Evolutionary conservation across 768 basidiomycete species (phyloP).

Genomic region (Tubosaeta brunneosetosa): DNA sequence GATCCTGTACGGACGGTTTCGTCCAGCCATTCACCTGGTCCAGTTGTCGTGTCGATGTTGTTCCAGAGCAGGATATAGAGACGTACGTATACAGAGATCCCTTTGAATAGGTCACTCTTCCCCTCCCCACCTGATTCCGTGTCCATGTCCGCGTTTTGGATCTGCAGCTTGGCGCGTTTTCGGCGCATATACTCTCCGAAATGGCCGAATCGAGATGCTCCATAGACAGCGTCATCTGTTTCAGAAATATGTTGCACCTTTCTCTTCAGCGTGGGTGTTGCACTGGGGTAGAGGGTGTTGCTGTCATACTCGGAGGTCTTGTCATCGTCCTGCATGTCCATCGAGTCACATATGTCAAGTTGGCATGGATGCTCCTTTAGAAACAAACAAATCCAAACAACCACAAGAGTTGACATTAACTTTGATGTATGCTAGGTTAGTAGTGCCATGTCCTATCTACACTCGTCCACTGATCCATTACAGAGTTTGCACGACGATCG

Average conservation of each 20-base stretch:
- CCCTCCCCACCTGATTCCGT: constrained; percentile 14
- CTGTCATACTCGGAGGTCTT: constrained; percentile 24
- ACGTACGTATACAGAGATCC: constrained; percentile 78
- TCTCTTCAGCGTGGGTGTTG: constrained; percentile 12
- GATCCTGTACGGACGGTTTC: constrained; percentile 77
- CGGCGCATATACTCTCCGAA: constrained; percentile 87
- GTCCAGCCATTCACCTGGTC: constrained; percentile 87
- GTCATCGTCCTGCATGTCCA: constrained; percentile 6
- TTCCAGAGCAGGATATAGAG: not conserved
- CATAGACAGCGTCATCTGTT: constrained; percentile 55
- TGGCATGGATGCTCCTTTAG: constrained; percentile 3
- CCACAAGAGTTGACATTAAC: not conserved
- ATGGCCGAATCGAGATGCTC: constrained; percentile 73
- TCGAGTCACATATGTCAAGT: constrained; percentile 1
- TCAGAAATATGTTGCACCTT: constrained; percentile 16
- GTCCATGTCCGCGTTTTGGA: constrained; percentile 56
- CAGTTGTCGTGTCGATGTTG: not conserved
- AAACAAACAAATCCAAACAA: not conserved
- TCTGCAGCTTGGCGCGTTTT: constrained; percentile 86
- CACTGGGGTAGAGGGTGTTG: constrained; percentile 7
- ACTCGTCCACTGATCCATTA: constrained; percentile 17
- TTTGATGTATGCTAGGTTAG: constrained; percentile 1
- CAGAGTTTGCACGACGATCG: constrained; percentile 58
- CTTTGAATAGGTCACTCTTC: constrained; percentile 59
- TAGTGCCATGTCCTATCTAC: not conserved